Evolutionary conservation across 352 stramenopile species (phyloP).

Genomic region (Phytophthora colocasiae): DNA sequence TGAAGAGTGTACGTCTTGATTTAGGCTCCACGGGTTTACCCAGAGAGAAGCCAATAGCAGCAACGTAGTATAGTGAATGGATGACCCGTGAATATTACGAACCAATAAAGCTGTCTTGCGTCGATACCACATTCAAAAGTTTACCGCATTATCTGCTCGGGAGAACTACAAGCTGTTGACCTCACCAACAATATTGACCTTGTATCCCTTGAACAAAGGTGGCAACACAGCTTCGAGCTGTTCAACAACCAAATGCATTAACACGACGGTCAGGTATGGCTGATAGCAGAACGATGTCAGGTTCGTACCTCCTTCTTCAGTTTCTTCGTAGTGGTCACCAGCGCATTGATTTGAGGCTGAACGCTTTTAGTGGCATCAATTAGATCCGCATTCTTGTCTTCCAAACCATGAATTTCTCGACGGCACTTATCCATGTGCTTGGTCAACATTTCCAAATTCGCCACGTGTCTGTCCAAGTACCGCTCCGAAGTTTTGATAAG

Average conservation of each 20-base stretch:
- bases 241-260: not conserved
- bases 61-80: constrained; percentile 23
- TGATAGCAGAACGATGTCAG: constrained; percentile 2
- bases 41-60: constrained; percentile 8
- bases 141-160: not conserved
- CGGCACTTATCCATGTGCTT: constrained; percentile 78
- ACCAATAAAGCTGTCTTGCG: constrained; percentile 28
- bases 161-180: constrained; percentile 70
- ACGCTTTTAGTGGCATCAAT: constrained; percentile 60
- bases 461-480: constrained; percentile 77
- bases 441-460: constrained; percentile 72
- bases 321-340: constrained; percentile 64
- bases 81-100: constrained; percentile 20
- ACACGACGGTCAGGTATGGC: constrained; percentile 9
- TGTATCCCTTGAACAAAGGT: constrained; percentile 77
- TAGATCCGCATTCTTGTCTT: constrained; percentile 81
- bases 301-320: constrained; percentile 71
- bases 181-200: constrained; percentile 84
- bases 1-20: constrained; percentile 7
- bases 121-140: not conserved
- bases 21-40: not conserved
- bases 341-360: constrained; percentile 63
- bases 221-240: constrained; percentile 70
- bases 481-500: constrained; percentile 79
- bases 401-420: constrained; percentile 65